Base-by-base conservation (phyloP, 352 stramenopile species). In the Globisporangium orthogonon region DNA sequence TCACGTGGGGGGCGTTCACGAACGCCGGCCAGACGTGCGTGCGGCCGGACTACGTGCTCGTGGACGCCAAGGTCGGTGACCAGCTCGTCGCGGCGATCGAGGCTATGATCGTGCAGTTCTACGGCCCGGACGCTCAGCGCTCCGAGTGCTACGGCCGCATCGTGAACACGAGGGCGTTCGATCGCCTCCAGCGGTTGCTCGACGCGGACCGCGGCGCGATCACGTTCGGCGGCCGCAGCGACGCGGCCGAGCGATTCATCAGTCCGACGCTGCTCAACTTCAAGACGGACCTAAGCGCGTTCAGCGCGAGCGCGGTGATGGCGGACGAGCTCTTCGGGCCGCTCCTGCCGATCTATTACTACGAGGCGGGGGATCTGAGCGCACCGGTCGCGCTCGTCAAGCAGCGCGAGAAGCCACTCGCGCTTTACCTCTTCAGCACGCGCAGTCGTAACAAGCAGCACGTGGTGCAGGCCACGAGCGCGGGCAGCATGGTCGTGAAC, bases 311-410 rank as follows among this genome's bases (percentile, higher is more conserved):
- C 53, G 72, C 79, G 2, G 69, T 77, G 29, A 96, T 97, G 82
- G 67, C 81, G 28, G 87, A 98, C 54, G 95, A 99, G 71, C 91
- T 98, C 35, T 99, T 99, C 72, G 95, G 96, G 4, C 96, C 96
- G 3, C 58, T 99, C 43, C 62, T 99, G 47, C 91, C 95, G 1
- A 91, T 99, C 47, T 73, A 95, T 39, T 93, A 91, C 66, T 91
- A 87, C 54, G 68, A 83, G 7, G 18, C 54, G 9, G 68, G 59
- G 30, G 47, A 76, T 18, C 44, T 84, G 35, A 51, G 72, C 10
- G 52, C 63, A 17, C 50, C 74, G 5, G 71, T 84, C 29, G 58
- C 55, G 52, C 75, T 76, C 33, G 61, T 86, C 40, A 69, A 52
- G 28, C n/a, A 41, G 23, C 64, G 63, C 31, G 67, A 86, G 4